phyloP scores from a whole-genome alignment of 2,329 filamentous ascomycete genomes.

The Lecanicillium sp. region DNA sequence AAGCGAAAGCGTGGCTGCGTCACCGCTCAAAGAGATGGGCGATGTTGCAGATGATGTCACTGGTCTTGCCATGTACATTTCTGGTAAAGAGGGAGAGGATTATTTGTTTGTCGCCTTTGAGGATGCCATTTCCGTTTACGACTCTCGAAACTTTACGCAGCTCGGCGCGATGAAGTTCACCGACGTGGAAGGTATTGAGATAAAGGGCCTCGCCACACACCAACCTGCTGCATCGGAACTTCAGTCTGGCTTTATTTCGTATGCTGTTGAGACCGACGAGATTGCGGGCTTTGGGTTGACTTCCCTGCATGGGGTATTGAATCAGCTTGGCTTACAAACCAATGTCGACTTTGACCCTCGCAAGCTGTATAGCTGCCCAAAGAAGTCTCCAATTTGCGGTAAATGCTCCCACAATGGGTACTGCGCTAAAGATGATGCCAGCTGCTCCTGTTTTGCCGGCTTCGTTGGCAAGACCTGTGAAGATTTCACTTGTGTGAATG shows the following conservation, averaged over 20 bases:
- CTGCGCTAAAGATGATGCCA: conserved; percentile 17
- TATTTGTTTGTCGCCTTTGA: conserved; percentile 33
- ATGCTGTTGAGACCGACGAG: conserved; percentile 31
- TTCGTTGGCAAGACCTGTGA: conserved; percentile 27
- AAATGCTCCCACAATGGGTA: conserved; percentile 30
- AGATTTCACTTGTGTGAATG: conserved; percentile 27
- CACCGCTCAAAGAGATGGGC: conserved; percentile 26
- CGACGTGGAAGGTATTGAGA: conserved; percentile 31
- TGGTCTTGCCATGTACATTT: conserved; percentile 31
- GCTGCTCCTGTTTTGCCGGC: conserved; percentile 35
- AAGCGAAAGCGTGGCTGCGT: conserved; percentile 26
- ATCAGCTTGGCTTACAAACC: conserved; percentile 20
- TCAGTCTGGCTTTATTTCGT: conserved; percentile 29
- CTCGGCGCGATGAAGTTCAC: conserved; percentile 27
- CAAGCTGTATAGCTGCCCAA: conserved; percentile 12
- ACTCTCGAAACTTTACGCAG: conserved; percentile 20
- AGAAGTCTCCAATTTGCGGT: conserved; percentile 20
- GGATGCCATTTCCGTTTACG: conserved; percentile 30
- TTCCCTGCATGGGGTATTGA: conserved; percentile 26
- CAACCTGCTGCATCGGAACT: conserved; percentile 27
- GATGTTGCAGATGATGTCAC: conserved; percentile 28
- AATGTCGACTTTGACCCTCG: conserved; percentile 32
- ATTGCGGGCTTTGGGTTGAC: conserved; percentile 29
- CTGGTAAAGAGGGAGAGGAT: conserved; percentile 19
- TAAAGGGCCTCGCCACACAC: conserved; percentile 32